These are phyloP conservation scores for Endothia cerciana DNA, from an alignment of 2,329 filamentous ascomycete genomes.

Conservation along the genomic window DNA sequence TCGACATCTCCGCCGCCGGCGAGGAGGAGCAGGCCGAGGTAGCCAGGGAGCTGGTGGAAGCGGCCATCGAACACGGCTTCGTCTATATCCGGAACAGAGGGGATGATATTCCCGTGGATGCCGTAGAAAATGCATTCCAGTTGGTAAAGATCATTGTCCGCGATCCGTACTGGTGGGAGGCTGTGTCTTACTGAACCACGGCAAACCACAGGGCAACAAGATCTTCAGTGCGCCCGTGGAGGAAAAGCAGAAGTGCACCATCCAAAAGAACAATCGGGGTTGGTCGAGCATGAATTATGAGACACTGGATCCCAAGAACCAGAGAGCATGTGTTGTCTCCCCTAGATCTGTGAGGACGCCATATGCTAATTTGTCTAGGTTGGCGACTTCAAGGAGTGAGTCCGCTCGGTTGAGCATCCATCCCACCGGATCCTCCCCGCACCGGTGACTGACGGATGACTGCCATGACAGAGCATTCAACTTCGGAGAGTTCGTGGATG, in stretches of 20 bases:
- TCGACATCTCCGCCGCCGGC: constrained; percentile 72
- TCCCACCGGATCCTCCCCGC: background rate
- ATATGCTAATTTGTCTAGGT: constrained; percentile 49
- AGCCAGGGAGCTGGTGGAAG: constrained; percentile 74
- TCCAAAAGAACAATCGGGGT: constrained; percentile 80
- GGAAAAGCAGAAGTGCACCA: constrained; percentile 76
- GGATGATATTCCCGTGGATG: constrained; percentile 65
- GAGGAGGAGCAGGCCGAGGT: constrained; percentile 52
- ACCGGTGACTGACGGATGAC: constrained; percentile 1
- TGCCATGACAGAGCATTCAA: constrained; percentile 75
- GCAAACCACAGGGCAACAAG: constrained; percentile 43
- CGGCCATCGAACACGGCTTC: constrained; percentile 83
- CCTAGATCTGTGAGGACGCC: background rate
- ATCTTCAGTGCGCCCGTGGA: constrained; percentile 73
- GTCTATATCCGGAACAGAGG: constrained; percentile 83
- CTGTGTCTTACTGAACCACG: constrained; percentile 27
- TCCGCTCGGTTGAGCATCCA: background rate
- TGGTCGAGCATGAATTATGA: constrained; percentile 90
- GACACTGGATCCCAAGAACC: constrained; percentile 81
- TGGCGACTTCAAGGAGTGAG: constrained; percentile 87
- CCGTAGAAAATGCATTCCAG: constrained; percentile 73
- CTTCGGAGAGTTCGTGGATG: constrained; percentile 74
- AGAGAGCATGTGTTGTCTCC: constrained; percentile 60
- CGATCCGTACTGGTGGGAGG: background rate
- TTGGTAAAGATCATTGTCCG: constrained; percentile 56